Conservation (phyloP, 306 rosid genomes). For the Lathyrus tuberosus region DNA sequence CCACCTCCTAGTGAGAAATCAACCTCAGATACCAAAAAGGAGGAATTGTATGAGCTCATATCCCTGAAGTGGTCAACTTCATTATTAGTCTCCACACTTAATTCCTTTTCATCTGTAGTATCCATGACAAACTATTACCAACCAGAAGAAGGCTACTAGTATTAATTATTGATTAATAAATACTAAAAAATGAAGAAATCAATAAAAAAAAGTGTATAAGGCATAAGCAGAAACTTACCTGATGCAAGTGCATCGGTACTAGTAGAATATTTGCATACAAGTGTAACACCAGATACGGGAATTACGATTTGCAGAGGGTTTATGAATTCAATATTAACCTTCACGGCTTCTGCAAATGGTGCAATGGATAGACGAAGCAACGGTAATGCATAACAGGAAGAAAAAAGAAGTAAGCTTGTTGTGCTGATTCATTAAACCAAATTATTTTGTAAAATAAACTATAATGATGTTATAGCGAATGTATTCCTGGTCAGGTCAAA, state of each 20-base stretch:
- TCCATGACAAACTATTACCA: slow-evolving; percentile 41
- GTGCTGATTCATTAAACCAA: slow-evolving; percentile 2
- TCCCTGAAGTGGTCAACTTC: slow-evolving; percentile 54
- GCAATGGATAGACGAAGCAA: slow-evolving; percentile 32
- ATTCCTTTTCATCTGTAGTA: slow-evolving; percentile 62
- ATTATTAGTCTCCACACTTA: slow-evolving; percentile 43
- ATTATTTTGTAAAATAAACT: slow-evolving; percentile 5
- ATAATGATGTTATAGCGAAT: neutral
- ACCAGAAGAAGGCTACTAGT: slow-evolving; percentile 19
- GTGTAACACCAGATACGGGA: slow-evolving; percentile 71
- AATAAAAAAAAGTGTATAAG: slow-evolving; percentile 27
- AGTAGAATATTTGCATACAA: slow-evolving; percentile 69
- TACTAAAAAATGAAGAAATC: slow-evolving; percentile 16
- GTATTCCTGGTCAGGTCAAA: slow-evolving; percentile 15
- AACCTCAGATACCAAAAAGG: slow-evolving; percentile 65
- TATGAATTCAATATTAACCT: slow-evolving; percentile 75
- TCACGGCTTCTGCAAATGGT: slow-evolving; percentile 79
- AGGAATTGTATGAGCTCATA: slow-evolving; percentile 48
- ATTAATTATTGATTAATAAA: slow-evolving; percentile 22
- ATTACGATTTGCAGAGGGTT: slow-evolving; percentile 90
- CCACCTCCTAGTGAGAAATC: slow-evolving; percentile 74
- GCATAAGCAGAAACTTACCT: slow-evolving; percentile 49
- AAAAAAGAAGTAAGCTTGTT: neutral
- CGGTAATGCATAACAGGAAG: slow-evolving; percentile 13
- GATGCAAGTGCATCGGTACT: slow-evolving; percentile 54